Evolutionary conservation across 148 eudicot species (phyloP).

Genomic region (Heliosperma pusillum): DNA sequence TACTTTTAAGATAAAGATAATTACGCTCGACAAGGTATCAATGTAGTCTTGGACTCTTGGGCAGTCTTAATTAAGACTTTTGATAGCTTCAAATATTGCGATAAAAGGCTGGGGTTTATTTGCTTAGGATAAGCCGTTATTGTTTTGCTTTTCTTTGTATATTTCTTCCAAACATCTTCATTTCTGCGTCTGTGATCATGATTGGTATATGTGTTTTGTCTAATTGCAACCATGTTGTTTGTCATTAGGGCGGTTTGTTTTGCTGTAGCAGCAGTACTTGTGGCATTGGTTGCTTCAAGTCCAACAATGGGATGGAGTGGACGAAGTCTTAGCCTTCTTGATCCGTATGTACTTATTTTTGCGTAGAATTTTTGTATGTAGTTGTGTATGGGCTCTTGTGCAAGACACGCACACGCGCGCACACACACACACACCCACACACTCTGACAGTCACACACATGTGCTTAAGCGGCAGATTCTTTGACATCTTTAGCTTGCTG

Average conservation of each 20-base stretch:
- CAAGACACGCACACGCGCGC: neutral
- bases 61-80: no score
- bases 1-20: no score
- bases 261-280: conserved; percentile 72
- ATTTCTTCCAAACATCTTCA: neutral
- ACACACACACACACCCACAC: no score
- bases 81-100: no score
- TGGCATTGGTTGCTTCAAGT: conserved; percentile 91
- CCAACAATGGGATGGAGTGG: conserved; percentile 99
- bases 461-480: neutral
- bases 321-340: conserved; percentile 91
- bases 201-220: neutral
- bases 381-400: neutral
- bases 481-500: no score
- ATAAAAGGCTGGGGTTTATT: no score
- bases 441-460: no score
- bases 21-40: no score
- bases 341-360: conserved; percentile 64
- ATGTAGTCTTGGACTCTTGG: no score
- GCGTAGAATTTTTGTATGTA: neutral
- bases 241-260: conserved; percentile 66
- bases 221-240: conserved; percentile 11
- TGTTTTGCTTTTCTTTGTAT: neutral
- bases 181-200: neutral
- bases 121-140: no score